Evolutionary conservation across 2,329 filamentous ascomycete species (phyloP).

Genomic region (Colletotrichum sp.): DNA sequence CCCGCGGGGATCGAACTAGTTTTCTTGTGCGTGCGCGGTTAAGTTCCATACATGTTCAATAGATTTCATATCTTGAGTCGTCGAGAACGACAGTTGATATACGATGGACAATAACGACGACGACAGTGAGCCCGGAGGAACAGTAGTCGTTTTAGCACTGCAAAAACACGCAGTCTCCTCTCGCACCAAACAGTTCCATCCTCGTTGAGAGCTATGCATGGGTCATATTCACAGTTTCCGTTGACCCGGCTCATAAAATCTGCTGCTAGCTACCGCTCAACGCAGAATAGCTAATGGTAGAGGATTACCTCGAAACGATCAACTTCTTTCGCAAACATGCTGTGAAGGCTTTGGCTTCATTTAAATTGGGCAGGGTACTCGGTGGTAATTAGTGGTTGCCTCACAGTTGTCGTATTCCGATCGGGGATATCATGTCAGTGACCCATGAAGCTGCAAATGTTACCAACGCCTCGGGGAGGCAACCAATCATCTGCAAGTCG

Average conservation of each 20-base stretch:
- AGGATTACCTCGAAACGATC: fast-evolving
- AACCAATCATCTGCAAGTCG: not conserved
- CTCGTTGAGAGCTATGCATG: too few relatives aligned
- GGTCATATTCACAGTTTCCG: not conserved
- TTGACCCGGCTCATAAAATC: not conserved
- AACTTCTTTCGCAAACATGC: not conserved
- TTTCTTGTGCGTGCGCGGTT: not conserved
- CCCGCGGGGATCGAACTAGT: fast-evolving
- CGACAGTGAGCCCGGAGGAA: not conserved
- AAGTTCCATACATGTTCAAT: fast-evolving
- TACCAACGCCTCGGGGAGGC: fast-evolving
- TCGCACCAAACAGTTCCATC: not conserved
- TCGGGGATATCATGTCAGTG: fast-evolving
- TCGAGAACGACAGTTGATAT: not conserved
- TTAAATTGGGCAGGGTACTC: not conserved
- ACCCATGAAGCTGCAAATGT: not conserved
- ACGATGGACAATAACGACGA: not conserved
- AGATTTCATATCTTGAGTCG: not conserved
- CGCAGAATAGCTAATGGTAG: fast-evolving
- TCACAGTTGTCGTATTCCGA: not conserved
- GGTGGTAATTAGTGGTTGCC: fast-evolving
- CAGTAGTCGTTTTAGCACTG: not conserved
- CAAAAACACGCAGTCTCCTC: fast-evolving
- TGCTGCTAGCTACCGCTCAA: not conserved
- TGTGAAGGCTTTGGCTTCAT: not conserved